Evolutionary conservation across 2,329 filamentous ascomycete genomes (phyloP).

Genomic region (Aspergillus luchuensis): DNA sequence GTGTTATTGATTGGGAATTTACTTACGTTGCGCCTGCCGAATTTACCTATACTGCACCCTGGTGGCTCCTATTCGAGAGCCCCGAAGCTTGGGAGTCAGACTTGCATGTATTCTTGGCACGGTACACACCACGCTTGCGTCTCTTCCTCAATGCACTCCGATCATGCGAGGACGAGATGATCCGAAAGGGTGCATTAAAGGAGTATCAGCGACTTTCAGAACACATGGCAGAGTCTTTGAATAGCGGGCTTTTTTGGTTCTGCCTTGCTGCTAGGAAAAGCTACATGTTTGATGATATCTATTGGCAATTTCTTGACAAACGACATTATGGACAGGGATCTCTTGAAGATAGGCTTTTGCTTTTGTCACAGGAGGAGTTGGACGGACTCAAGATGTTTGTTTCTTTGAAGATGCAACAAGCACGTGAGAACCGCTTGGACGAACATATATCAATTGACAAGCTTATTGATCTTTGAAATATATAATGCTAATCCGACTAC

Average conservation of each 20-base stretch:
- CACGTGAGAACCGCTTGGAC: neutral
- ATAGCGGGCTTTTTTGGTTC: constrained; percentile 6
- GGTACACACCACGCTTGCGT: neutral
- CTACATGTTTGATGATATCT: constrained; percentile 4
- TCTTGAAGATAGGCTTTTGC: neutral
- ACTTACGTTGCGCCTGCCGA: constrained; percentile 4
- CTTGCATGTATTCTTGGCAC: neutral
- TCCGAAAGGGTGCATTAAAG: neutral
- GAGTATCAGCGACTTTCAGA: neutral
- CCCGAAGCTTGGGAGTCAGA: neutral
- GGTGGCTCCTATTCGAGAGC: constrained; percentile 2
- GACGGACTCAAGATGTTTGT: neutral
- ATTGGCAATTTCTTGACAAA: constrained; percentile 2
- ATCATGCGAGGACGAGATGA: neutral
- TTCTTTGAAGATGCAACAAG: neutral
- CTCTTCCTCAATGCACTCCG: neutral
- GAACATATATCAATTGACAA: neutral
- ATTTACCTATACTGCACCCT: constrained; percentile 6
- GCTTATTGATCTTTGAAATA: neutral
- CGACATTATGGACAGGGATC: neutral
- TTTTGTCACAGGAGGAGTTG: neutral
- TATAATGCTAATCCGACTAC: neutral
- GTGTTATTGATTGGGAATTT: constrained; percentile 1
- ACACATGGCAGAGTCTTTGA: constrained; percentile 1
- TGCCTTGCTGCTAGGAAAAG: constrained; percentile 1